Conservation (phyloP, 2,329 filamentous ascomycete species). For the Zymoseptoria passerinii region DNA sequence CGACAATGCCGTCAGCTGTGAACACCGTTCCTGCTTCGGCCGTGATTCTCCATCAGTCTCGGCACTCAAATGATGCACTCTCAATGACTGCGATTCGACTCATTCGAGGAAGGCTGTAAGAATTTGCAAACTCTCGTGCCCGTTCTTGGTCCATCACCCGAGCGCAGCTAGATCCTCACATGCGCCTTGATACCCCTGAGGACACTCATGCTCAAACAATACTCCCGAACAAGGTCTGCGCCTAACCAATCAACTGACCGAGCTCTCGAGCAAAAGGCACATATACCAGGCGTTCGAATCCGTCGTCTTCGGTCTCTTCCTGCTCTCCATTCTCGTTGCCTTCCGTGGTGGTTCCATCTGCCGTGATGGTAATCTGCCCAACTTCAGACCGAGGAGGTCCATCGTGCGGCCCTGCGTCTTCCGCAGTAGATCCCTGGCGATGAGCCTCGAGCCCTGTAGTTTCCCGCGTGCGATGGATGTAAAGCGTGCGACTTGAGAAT, state of each 20-base stretch:
- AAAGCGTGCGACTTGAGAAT: background rate
- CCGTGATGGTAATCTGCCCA: background rate
- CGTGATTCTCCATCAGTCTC: background rate
- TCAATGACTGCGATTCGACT: too few species aligned
- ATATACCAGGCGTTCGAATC: conserved; percentile 46
- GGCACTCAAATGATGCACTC: too few species aligned
- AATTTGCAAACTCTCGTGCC: too few species aligned
- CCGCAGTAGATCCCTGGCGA: background rate
- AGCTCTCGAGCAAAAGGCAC: conserved; percentile 31
- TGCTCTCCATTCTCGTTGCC: background rate
- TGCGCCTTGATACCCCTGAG: background rate
- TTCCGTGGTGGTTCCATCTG: background rate
- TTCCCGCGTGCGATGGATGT: background rate
- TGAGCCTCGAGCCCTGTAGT: background rate
- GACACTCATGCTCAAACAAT: background rate
- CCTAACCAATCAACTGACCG: conserved; percentile 40
- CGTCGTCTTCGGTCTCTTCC: conserved; percentile 26
- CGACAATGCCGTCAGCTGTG: too few species aligned
- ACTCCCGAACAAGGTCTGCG: background rate
- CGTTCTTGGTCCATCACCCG: too few species aligned
- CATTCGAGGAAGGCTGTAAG: too few species aligned
- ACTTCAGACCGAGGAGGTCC: background rate
- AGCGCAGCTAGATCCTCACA: too few species aligned
- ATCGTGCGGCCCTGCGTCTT: background rate
- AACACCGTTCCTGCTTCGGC: too few species aligned